Conservation (phyloP, 768 basidiomycete species). For the Boletus sensibilis region DNA sequence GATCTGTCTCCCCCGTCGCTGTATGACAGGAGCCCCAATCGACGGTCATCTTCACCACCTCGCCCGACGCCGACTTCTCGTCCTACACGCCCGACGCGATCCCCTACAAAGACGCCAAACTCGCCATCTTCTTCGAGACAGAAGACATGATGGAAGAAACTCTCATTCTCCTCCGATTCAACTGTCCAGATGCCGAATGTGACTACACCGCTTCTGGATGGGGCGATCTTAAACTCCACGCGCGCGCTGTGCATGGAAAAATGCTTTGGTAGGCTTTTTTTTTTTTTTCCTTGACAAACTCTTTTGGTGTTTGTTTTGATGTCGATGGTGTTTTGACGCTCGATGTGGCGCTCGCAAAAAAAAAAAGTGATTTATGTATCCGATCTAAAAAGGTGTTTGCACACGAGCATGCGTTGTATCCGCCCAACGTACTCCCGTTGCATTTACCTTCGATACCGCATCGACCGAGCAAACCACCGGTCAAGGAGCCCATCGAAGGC, state of each 20-base stretch:
- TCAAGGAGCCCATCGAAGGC: slow-evolving; percentile 62
- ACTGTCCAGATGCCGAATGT: slow-evolving; percentile 85
- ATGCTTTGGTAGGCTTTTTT: slow-evolving; percentile 66
- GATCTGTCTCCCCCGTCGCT: background rate
- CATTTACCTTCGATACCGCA: slow-evolving; percentile 76
- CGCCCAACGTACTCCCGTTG: slow-evolving; percentile 55
- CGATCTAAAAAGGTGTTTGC: slow-evolving; percentile 90
- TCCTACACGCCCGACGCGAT: slow-evolving; percentile 56
- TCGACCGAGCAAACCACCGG: slow-evolving; percentile 37
- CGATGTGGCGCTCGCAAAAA: background rate
- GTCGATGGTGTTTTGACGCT: background rate
- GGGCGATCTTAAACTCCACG: slow-evolving; percentile 86
- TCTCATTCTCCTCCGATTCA: slow-evolving; percentile 86
- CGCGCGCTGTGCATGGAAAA: slow-evolving; percentile 69
- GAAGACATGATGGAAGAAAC: slow-evolving; percentile 95
- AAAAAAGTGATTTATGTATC: slow-evolving; percentile 79
- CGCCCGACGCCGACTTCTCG: slow-evolving; percentile 58
- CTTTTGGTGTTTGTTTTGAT: background rate
- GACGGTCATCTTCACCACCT: slow-evolving; percentile 71
- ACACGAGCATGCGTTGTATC: slow-evolving; percentile 90
- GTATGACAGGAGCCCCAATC: slow-evolving; percentile 62
- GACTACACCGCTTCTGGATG: slow-evolving; percentile 84
- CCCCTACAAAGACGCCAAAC: slow-evolving; percentile 65
- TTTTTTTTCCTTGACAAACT: too few relatives aligned
- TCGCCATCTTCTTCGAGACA: slow-evolving; percentile 84